A percentile compares a stretch with the other conserved stretches of the same genome.
Evolutionary conservation across 768 basidiomycete species (phyloP).

Genomic region (Hypholoma sublateritium): DNA sequence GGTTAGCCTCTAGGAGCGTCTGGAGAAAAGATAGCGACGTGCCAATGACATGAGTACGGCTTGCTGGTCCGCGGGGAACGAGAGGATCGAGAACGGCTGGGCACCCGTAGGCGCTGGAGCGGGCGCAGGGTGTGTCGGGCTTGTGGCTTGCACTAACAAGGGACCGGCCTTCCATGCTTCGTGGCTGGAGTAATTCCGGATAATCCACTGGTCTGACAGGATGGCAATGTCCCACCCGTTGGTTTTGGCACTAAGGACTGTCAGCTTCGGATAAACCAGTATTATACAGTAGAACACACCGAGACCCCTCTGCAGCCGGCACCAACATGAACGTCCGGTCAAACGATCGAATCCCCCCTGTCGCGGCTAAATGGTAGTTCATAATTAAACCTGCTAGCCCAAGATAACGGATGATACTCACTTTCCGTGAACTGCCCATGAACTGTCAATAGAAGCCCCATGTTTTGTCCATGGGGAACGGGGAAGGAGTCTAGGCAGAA

Average conservation of each 20-base stretch:
- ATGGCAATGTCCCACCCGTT: conserved; percentile 91
- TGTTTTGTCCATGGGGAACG: conserved; percentile 59
- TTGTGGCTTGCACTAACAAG: conserved; percentile 64
- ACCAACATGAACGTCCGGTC: conserved; percentile 89
- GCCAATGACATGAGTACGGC: conserved; percentile 58
- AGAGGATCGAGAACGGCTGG: conserved; percentile 25
- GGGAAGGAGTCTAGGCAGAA: conserved; percentile 90
- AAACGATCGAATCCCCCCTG: conserved; percentile 85
- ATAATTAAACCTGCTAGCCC: neutral
- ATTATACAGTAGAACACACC: conserved; percentile 49
- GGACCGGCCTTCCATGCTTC: conserved; percentile 79
- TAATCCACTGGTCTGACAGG: conserved; percentile 82
- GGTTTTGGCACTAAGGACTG: conserved; percentile 57
- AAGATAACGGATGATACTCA: conserved; percentile 35
- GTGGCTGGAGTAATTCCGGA: conserved; percentile 82
- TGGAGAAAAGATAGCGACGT: conserved; percentile 27
- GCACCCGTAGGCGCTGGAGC: conserved; percentile 21
- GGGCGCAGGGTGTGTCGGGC: conserved; percentile 21
- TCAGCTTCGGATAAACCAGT: conserved; percentile 1
- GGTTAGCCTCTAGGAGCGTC: conserved; percentile 1
- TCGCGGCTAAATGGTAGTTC: conserved; percentile 24
- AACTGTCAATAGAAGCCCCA: conserved; percentile 67
- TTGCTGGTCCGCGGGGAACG: conserved; percentile 45
- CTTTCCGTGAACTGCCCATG: conserved; percentile 94
- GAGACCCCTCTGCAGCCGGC: conserved; percentile 76